Conservation (phyloP, 495 filamentous ascomycete genomes). For the Hypoxylon lenormandii region DNA sequence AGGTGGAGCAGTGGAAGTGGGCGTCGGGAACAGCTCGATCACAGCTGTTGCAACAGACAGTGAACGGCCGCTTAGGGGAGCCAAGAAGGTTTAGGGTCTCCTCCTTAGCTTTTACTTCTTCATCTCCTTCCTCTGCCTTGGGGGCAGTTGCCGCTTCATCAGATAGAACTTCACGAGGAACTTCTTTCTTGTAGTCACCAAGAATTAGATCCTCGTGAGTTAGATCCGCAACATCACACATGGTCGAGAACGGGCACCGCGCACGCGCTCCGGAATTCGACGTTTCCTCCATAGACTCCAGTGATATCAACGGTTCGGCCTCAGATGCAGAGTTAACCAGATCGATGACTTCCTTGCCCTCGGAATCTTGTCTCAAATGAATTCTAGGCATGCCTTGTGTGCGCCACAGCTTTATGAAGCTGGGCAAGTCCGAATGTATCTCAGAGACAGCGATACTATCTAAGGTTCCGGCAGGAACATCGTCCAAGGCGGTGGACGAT, state of each 20-base stretch:
- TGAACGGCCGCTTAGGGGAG: constrained; percentile 52
- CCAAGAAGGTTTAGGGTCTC: constrained; percentile 1
- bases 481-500: background rate
- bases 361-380: constrained; percentile 36
- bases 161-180: constrained; percentile 9
- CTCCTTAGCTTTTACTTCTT: background rate
- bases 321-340: constrained; percentile 22
- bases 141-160: background rate
- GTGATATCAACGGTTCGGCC: constrained; percentile 14
- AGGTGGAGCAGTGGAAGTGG: constrained; percentile 95
- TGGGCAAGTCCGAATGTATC: constrained; percentile 36
- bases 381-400: constrained; percentile 43
- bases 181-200: constrained; percentile 15
- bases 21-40: constrained; percentile 77
- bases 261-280: background rate
- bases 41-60: constrained; percentile 95
- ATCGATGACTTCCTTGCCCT: constrained; percentile 44
- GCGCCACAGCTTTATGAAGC: constrained; percentile 46
- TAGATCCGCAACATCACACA: constrained; percentile 19
- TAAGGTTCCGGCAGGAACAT: constrained; percentile 3
- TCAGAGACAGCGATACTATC: constrained; percentile 40
- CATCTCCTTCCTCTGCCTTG: constrained; percentile 12
- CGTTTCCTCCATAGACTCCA: constrained; percentile 13
- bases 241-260: constrained; percentile 29
- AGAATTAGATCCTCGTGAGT: constrained; percentile 32